Base-by-base conservation (phyloP, 192 early-diverging fungal species). In the Paraglomus occultum region DNA sequence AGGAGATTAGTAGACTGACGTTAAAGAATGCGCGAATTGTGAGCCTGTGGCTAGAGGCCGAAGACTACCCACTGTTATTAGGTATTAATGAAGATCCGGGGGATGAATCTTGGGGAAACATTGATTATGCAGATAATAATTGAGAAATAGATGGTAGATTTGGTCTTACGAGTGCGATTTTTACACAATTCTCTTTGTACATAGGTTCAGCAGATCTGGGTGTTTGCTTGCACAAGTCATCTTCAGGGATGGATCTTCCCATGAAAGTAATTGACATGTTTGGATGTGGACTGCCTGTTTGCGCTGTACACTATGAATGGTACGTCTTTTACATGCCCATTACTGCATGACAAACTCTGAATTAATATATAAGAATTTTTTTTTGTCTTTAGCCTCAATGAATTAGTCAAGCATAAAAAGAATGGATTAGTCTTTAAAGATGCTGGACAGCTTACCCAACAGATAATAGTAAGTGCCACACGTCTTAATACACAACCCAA, bases 201-300 rank as follows among this genome's bases (percentile, higher is more conserved):
- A 17, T 54, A 87, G 92, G 93, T n/a, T 86, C 88, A 31, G 94
- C 95, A 3, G 95, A 97, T 81, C 80, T 99, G 54, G 96, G 96
- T 44, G 79, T 99, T 12, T 94, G 87, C 50, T 82, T 99, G 64
- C 96, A 99, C 80, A 93, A 88, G 22, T 94, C 92, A n/a, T 93
- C 95, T 7, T 93, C 90, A 42, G 96, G 96, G 5, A 83, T 99
- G 57, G 96, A 99, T 74, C 75, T 99, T 71, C 96, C 96, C 7
- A 99, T 99, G 96, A 99, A 99, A 79, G 86, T 97, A 6, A 93
- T 97, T 8, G 96, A 99, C 72, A 95, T 99, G 95, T 95, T 97
- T 87, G 96, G 95, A 15, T 96, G 92, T 76, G 93, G 91, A 5
- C 72, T 94, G 12, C 94, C 96, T 6, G 95, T 94, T 44, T 92